Conservation (phyloP, 345 rosid genomes). For the rapeseed (Brassica napus) region Da-Ae NC_063447.1:40719501-40720000, state of each 20-base stretch:
- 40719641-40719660: neutral
- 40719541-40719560: neutral
- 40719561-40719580: neutral
- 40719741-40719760: neutral
- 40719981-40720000: neutral
- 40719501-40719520: too few relatives aligned
- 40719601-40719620: neutral
- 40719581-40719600: neutral
- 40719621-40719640: slow-evolving; percentile 6
- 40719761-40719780: neutral
- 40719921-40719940: neutral
- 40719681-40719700: neutral
- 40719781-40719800: slow-evolving; percentile 20
- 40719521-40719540: neutral
- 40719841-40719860: neutral
- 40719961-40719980: neutral
- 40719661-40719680: slow-evolving; percentile 1
- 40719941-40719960: neutral
- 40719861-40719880: neutral
- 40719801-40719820: slow-evolving; percentile 6
- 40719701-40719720: neutral
- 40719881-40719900: neutral
- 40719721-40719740: neutral
- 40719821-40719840: neutral
- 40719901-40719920: slow-evolving; percentile 6